Evolutionary conservation across 2,329 filamentous ascomycete species (phyloP).

Genomic region (Zymoseptoria passerinii): DNA sequence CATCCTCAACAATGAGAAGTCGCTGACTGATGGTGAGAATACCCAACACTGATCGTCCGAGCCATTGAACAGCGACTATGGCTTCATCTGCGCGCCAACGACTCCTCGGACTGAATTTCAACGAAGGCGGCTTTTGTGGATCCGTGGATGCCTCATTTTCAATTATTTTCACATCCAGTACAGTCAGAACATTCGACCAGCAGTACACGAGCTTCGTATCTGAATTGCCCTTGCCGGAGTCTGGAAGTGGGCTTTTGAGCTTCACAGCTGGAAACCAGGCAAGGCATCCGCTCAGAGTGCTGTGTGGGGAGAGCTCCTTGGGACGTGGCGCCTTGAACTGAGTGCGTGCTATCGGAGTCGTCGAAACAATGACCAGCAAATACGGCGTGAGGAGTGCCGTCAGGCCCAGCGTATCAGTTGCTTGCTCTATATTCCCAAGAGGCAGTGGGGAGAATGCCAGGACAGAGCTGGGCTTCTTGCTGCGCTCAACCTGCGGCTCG

Average conservation of each 20-base stretch:
- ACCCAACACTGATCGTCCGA: slow-evolving; percentile 84
- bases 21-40: slow-evolving; percentile 92
- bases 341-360: slow-evolving; percentile 89
- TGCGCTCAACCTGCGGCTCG: slow-evolving; percentile 52
- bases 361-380: slow-evolving; percentile 91
- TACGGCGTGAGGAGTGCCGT: slow-evolving; percentile 96
- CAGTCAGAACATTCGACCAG: slow-evolving; percentile 95
- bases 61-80: slow-evolving; percentile 93
- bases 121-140: slow-evolving; percentile 66
- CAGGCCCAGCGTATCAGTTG: slow-evolving; percentile 77
- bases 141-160: slow-evolving; percentile 50
- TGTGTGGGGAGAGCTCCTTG: slow-evolving; percentile 83
- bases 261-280: slow-evolving; percentile 97
- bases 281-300: slow-evolving; percentile 84
- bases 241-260: slow-evolving; percentile 57
- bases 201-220: slow-evolving; percentile 90
- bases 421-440: slow-evolving; percentile 84
- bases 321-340: slow-evolving; percentile 89
- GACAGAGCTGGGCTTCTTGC: slow-evolving; percentile 85
- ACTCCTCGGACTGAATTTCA: slow-evolving; percentile 74
- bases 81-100: slow-evolving; percentile 91
- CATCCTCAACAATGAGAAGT: slow-evolving; percentile 84
- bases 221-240: slow-evolving; percentile 56
- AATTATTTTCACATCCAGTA: slow-evolving; percentile 77
- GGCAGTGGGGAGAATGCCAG: slow-evolving; percentile 85